phyloP scores from a whole-genome alignment of 306 rosid genomes.

The Cicer pinnatifidum region DNA sequence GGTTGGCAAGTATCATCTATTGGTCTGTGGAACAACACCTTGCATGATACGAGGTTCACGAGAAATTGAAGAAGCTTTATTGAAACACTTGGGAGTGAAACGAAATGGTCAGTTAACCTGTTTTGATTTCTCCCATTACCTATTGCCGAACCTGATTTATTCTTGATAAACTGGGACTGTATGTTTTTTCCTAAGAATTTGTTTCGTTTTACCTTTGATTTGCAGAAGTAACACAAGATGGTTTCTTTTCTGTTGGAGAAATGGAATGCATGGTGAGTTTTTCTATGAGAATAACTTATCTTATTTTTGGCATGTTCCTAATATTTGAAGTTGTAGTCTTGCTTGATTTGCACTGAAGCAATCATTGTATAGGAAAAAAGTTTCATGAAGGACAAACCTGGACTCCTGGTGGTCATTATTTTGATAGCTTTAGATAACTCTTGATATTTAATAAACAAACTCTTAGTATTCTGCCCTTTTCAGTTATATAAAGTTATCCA shows the following conservation, averaged over 20 bases:
- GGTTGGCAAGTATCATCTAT: conserved; percentile 94
- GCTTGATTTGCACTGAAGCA: conserved; percentile 20
- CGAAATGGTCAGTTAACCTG: conserved; percentile 73
- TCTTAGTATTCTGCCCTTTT: conserved; percentile 4
- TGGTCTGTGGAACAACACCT: conserved; percentile 98
- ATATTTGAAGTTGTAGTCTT: conserved; percentile 28
- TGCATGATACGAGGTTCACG: conserved; percentile 99
- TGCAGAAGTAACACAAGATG: conserved; percentile 97
- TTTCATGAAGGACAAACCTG: conserved; percentile 11
- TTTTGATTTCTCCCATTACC: conserved; percentile 25
- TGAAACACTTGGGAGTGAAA: conserved; percentile 93
- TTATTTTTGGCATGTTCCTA: conserved; percentile 29
- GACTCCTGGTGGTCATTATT: conserved; percentile 8
- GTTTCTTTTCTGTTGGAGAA: conserved; percentile 97
- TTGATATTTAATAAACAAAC: conserved; percentile 29
- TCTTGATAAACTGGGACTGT: conserved; percentile 16
- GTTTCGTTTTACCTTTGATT: conserved; percentile 45
- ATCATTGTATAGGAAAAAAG: conserved; percentile 16
- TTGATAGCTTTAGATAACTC: conserved; percentile 17
- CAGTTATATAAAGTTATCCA: conserved; percentile 14
- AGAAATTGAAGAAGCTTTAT: conserved; percentile 82
- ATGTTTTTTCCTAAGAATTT: conserved; percentile 28
- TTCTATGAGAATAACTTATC: conserved; percentile 37
- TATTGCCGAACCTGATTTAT: conserved; percentile 24
- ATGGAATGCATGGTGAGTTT: conserved; percentile 99